Percentiles rank a stretch among this genome's conserved stretches.
Conservation (phyloP, 2,329 filamentous ascomycete genomes). For the Pyrenochaeta sp. region DNA sequence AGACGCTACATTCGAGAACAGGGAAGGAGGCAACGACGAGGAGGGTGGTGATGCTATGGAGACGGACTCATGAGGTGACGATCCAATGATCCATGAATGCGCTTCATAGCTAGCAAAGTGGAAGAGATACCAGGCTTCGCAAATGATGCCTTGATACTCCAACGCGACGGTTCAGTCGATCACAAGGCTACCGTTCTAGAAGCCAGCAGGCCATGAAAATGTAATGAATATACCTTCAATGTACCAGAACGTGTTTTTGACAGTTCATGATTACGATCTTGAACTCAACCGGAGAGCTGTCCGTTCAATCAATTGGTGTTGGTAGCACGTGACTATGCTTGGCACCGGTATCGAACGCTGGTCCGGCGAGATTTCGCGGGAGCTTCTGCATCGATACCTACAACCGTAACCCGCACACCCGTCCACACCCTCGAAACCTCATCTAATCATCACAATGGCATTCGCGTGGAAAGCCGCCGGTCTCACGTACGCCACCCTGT, state of each 20-base stretch:
- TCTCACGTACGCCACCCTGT: conserved; percentile 76
- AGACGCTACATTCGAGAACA: conserved; percentile 69
- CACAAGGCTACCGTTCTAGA: conserved; percentile 12
- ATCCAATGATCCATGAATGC: not conserved
- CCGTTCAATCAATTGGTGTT: too few species aligned
- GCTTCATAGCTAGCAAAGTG: not conserved
- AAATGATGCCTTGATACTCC: not conserved
- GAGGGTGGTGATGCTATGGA: conserved; percentile 62
- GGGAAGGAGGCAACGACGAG: conserved; percentile 47
- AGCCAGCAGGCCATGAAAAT: conserved; percentile 28
- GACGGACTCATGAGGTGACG: conserved; percentile 55
- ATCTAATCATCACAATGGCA: conserved; percentile 75
- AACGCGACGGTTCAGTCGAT: conserved; percentile 6
- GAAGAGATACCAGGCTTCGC: not conserved
- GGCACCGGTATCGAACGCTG: conserved; percentile 18
- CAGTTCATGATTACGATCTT: not conserved
- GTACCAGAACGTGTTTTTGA: not conserved
- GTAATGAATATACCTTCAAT: conserved; percentile 27
- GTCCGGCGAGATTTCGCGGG: conserved; percentile 37
- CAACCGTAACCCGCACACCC: conserved; percentile 33
- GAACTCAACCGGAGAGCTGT: not conserved
- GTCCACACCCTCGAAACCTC: conserved; percentile 34
- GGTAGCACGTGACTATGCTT: conserved; percentile 32
- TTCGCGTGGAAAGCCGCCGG: conserved; percentile 99
- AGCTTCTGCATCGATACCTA: conserved; percentile 35